Evolutionary conservation across 495 filamentous ascomycete species (phyloP), one percentile per base, ranked within the genome.

Genomic region (Alectoria sarmentosa): DNA sequence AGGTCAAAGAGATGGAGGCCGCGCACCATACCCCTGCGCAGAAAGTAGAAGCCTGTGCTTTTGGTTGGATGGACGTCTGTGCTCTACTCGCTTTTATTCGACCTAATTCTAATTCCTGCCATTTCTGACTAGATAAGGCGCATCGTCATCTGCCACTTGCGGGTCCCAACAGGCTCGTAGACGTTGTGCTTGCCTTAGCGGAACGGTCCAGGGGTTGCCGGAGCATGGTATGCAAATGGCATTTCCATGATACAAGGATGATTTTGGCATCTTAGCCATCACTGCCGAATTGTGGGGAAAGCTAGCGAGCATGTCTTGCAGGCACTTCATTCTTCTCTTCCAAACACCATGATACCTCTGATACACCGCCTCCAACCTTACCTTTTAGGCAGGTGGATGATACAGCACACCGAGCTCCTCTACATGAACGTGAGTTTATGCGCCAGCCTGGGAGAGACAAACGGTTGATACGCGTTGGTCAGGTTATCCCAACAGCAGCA

Each of bases 271-370:
- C 14, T 54, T 32, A 6, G 49, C 49, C 32, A 28, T 54, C 28
- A 30, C 28, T 32, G 49, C 49, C 49, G 49, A 54, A 32, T 17
- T 54, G 49, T 54, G 49, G 49, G 49, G 49, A 54, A 54, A 32
- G 28, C 28, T 54, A 54, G 49, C 49, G 49, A 54, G 49, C 28
- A 32, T 32, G 0, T 32, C 28, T 13, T 54, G 26, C 26, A 32
- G 49, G 49, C 28, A 30, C 49, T 19, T 54, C 15, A 32, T 54
- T 32, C 49, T 11, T 32, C 49, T 54, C 4, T 15, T 54, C 17
- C 49, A 17, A 54, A 54, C 28, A 32, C 49, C 49, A 54, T 54
- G 49, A 26, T 54, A 3, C 26, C 14, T 13, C 28, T 2, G 23
- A 14, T 6, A 30, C 49, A 30, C 23, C 14, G 14, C 7, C 28